These are phyloP conservation scores for Salix suchowensis DNA, from an alignment of 345 rosid genomes.

Conservation along the genomic window DNA sequence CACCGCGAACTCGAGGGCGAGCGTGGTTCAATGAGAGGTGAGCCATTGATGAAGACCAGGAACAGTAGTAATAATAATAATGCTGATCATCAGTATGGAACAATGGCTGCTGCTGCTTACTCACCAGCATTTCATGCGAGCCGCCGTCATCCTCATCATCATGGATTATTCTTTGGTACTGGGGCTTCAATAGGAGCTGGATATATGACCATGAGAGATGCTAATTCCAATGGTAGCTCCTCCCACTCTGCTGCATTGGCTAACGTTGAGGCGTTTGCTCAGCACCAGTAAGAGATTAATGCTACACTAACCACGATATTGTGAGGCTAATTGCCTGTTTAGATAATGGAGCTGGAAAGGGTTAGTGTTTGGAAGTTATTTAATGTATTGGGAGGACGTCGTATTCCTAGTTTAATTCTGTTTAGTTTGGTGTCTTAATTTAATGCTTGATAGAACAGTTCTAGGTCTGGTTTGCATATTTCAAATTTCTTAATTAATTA, in stretches of 20 bases:
- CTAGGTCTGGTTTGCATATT: background rate
- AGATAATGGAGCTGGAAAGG: background rate
- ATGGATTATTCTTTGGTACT: constrained; percentile 39
- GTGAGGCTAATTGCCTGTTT: background rate
- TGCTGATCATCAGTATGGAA: constrained; percentile 34
- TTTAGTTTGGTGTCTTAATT: background rate
- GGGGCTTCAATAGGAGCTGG: constrained; percentile 21
- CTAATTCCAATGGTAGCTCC: constrained; percentile 15
- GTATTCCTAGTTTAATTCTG: background rate
- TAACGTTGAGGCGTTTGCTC: constrained; percentile 22
- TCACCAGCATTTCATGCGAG: constrained; percentile 40
- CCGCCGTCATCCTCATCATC: constrained; percentile 24
- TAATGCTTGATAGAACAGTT: background rate
- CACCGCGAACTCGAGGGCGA: constrained; percentile 29
- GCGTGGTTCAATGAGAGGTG: constrained; percentile 48
- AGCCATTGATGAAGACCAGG: constrained; percentile 52
- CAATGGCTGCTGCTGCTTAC: constrained; percentile 30
- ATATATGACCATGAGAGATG: constrained; percentile 31
- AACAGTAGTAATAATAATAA: background rate
- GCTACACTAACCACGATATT: constrained; percentile 3
- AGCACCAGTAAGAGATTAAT: constrained; percentile 21
- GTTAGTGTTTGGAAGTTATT: background rate
- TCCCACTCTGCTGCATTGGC: constrained; percentile 18
- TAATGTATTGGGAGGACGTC: background rate
- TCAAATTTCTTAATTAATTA: background rate